A percentile compares a stretch with the other conserved stretches of the same genome.
These are phyloP conservation scores for Podospora appendiculata DNA, from an alignment of 495 filamentous ascomycete genomes.

Conservation along the genomic window DNA sequence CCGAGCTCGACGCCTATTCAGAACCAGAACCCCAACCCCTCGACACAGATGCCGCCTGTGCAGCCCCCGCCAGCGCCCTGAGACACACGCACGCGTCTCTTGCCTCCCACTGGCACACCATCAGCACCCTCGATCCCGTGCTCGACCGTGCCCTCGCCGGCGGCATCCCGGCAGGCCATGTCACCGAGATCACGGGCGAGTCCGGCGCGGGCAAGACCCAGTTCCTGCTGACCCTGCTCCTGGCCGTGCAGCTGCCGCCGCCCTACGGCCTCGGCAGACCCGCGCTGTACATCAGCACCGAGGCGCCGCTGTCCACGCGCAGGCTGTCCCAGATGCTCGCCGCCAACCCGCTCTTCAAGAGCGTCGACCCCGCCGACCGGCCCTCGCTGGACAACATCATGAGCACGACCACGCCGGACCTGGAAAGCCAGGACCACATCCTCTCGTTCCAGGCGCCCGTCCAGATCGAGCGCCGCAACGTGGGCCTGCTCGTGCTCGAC, in stretches of 20 bases:
- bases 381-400: slow-evolving; percentile 67
- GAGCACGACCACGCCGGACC: slow-evolving; percentile 77
- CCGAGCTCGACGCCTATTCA: slow-evolving; percentile 44
- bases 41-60: background rate
- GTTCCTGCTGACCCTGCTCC: slow-evolving; percentile 74
- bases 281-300: slow-evolving; percentile 92
- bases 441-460: slow-evolving; percentile 84
- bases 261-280: slow-evolving; percentile 60
- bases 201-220: slow-evolving; percentile 96
- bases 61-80: background rate
- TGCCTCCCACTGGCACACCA: slow-evolving; percentile 43
- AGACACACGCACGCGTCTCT: slow-evolving; percentile 34
- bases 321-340: slow-evolving; percentile 71
- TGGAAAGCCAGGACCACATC: slow-evolving; percentile 95
- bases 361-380: slow-evolving; percentile 34
- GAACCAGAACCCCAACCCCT: no score
- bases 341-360: slow-evolving; percentile 53
- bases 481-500: slow-evolving; percentile 80
- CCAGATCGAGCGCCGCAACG: slow-evolving; percentile 61
- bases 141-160: slow-evolving; percentile 74
- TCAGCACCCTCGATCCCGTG: slow-evolving; percentile 71
- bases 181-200: slow-evolving; percentile 90
- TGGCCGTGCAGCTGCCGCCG: slow-evolving; percentile 70
- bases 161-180: slow-evolving; percentile 73
- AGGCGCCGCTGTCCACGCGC: slow-evolving; percentile 70